Base-by-base conservation (phyloP, 164 flowering plant genomes). In the Berberis thunbergii region DNA sequence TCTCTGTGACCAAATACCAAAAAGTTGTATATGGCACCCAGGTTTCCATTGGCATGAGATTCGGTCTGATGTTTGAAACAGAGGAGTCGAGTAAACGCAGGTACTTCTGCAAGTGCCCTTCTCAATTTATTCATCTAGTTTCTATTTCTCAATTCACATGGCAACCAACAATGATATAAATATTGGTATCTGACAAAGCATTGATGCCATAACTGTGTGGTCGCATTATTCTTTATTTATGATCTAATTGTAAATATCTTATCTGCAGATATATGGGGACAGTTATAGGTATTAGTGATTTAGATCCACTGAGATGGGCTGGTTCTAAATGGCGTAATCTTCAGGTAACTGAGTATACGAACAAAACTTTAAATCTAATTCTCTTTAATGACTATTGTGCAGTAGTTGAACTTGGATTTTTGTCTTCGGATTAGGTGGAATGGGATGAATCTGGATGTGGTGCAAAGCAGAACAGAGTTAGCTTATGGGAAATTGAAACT, bases 21-120 rank as follows among this genome's bases (percentile, higher is more conserved):
- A 95, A 92, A 74, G 72, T 92, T 63, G 78, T 88, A 7, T 86
- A 75, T 69, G 87, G 91, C 45, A 79, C 88, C 42, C 96, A 89
- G 46, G 73, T 88, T 54, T 86, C 99, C 8, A 76, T 79, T 65
- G 99, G 98, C 44, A 85, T 92, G 98, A 89, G 99, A 75, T 95
- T 91, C 64, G 99, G 97, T 40, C 91, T 95, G 97, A 91, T 94
- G 98, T 91, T 94, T 83, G 98, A 94, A 72, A 91, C 97, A 9
- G 99, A 91, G 71, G 99, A 95, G 77, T 95, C 97, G 4, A 79
- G 94, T 45, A 95, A 91, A 67, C 86, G 99, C 73, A 84, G 98
- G 98, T 90, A 84, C 53, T 52, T 48, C 6, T 56, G 39, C 39
- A 56, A 9, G 13, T 5, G 7, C 11, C 12, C 48, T 38, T 9